Evolutionary conservation across 2,329 filamentous ascomycete genomes (phyloP).

Genomic region (Colletotrichum sp.): DNA sequence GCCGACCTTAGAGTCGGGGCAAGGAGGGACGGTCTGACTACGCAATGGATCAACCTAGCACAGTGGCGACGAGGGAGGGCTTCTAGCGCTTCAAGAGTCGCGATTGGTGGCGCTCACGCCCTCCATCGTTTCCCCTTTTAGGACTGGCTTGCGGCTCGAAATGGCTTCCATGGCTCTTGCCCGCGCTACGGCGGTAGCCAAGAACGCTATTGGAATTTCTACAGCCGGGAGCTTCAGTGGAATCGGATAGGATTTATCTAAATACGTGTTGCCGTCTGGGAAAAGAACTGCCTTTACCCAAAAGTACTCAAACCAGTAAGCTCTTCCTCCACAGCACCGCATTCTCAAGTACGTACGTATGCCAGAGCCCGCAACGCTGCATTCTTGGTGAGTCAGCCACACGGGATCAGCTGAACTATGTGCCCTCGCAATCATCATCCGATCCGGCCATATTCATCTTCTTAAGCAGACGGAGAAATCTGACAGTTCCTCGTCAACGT

Average conservation of each 20-base stretch:
- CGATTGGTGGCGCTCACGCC: background rate
- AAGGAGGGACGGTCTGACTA: background rate
- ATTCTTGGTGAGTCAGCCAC: background rate
- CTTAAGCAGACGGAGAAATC: background rate
- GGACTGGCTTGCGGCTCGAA: background rate
- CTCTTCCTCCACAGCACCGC: background rate
- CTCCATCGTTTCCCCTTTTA: background rate
- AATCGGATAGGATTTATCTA: background rate
- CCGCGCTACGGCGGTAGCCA: background rate
- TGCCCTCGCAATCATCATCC: background rate
- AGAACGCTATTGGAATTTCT: background rate
- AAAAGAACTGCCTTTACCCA: background rate
- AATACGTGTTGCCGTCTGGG: background rate
- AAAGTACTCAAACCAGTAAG: background rate
- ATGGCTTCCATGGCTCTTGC: background rate
- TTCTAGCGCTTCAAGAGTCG: background rate
- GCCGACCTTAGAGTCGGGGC: background rate
- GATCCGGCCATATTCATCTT: background rate
- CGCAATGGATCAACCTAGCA: background rate
- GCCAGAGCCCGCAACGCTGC: background rate
- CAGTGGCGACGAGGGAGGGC: background rate
- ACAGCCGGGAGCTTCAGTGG: background rate
- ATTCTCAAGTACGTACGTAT: background rate
- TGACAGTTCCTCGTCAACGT: background rate
- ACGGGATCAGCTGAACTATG: background rate